phyloP scores from a whole-genome alignment of 148 eudicot genomes.

The Arbutus unedo region DNA sequence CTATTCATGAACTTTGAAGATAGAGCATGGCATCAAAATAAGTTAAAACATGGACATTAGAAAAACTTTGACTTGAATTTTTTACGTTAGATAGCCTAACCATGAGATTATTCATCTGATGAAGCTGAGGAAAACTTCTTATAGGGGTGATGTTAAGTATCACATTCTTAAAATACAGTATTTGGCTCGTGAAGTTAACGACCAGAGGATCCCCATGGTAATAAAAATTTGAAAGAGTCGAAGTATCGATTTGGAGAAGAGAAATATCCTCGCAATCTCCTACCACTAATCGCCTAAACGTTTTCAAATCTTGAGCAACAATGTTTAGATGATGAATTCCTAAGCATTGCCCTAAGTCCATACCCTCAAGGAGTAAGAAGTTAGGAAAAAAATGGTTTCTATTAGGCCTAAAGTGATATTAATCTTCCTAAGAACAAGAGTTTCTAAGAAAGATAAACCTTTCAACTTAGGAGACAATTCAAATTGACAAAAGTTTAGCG shows the following conservation, averaged over 20 bases:
- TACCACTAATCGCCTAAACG: neutral
- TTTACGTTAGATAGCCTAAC: neutral
- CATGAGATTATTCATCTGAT: neutral
- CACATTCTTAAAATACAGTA: neutral
- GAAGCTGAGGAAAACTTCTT: neutral
- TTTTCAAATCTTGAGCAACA: neutral
- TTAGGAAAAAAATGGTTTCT: neutral
- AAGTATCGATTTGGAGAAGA: neutral
- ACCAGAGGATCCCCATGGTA: neutral
- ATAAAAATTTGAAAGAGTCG: neutral
- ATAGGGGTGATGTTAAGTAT: neutral
- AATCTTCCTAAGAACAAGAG: neutral
- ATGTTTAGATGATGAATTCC: neutral
- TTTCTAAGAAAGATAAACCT: neutral
- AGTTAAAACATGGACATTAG: neutral
- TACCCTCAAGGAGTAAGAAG: neutral
- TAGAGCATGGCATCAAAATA: neutral
- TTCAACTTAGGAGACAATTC: neutral
- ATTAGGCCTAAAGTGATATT: neutral
- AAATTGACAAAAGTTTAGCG: neutral
- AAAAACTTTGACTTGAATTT: neutral
- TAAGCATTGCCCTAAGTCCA: neutral
- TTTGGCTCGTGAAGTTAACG: neutral
- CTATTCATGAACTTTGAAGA: neutral
- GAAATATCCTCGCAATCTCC: neutral